Conservation (phyloP, 1,284 basidiomycete genomes). For the Sanghuangporus sanghuang region DNA sequence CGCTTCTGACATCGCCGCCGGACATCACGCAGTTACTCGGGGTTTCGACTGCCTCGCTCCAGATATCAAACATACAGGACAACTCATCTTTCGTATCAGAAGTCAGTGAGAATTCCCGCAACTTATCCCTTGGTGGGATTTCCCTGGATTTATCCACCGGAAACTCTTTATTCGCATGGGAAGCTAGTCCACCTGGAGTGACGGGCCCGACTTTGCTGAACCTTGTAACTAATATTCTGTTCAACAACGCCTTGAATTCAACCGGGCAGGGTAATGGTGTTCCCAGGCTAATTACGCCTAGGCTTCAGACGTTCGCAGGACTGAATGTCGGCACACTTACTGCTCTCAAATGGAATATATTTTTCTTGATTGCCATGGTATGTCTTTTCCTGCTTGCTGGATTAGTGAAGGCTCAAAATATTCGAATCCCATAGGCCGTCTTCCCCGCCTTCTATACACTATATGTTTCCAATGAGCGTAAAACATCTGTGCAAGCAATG, state of each 20-base stretch:
- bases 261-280: conserved; percentile 31
- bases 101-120: conserved; percentile 42
- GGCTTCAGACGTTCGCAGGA: conserved; percentile 51
- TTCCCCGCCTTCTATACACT: conserved; percentile 78
- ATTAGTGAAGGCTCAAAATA: too few relatives aligned
- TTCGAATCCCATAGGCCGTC: conserved; percentile 41
- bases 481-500: conserved; percentile 71
- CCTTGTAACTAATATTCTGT: conserved; percentile 60
- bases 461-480: conserved; percentile 66
- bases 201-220: conserved; percentile 60
- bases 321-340: conserved; percentile 49
- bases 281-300: conserved; percentile 48
- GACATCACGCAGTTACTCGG: conserved; percentile 40
- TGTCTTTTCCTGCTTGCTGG: conserved; percentile 16
- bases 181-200: conserved; percentile 48
- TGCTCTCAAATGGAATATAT: conserved; percentile 60
- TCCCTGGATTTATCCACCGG: conserved; percentile 47
- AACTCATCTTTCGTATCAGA: conserved; percentile 51
- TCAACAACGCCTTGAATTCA: conserved; percentile 51
- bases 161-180: conserved; percentile 55
- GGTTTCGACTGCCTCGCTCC: conserved; percentile 27
- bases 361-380: conserved; percentile 68
- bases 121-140: conserved; percentile 55
- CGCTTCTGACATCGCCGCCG: conserved; percentile 42
- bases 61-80: conserved; percentile 36